These are phyloP conservation scores for Picea mariana DNA, from an alignment of 83 land plant species.

Conservation along the genomic window DNA sequence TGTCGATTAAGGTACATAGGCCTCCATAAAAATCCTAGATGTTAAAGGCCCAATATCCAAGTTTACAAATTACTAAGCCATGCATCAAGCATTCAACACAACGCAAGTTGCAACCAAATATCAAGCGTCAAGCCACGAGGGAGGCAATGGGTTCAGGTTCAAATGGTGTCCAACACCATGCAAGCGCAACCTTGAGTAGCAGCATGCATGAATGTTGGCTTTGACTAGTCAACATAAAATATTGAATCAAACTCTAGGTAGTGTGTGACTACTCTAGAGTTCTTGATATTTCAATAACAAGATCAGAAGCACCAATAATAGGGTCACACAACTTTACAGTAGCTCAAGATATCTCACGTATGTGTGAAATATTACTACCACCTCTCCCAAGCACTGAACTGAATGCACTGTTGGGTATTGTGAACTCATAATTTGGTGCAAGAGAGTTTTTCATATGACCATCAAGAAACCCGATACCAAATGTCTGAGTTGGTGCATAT, in stretches of 20 bases:
- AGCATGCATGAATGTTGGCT: too few species aligned
- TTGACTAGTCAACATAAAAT: too few species aligned
- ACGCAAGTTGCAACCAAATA: too few species aligned
- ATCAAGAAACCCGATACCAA: conserved; percentile 16
- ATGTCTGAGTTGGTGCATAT: neutral
- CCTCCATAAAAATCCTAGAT: too few species aligned
- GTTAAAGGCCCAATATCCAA: too few species aligned
- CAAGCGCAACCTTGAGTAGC: too few species aligned
- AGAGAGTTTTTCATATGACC: neutral
- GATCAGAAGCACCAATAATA: conserved; percentile 24
- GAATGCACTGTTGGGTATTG: conserved; percentile 58
- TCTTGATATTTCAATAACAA: conserved; percentile 31
- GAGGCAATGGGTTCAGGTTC: too few species aligned
- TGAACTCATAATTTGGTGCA: conserved; percentile 29
- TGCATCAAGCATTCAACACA: too few species aligned
- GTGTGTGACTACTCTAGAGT: conserved; percentile 26
- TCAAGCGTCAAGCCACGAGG: too few species aligned
- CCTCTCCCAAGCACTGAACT: conserved; percentile 68
- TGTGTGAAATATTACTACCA: conserved; percentile 53
- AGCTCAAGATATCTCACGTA: conserved; percentile 44
- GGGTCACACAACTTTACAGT: conserved; percentile 24
- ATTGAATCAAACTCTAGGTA: neutral
- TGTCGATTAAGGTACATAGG: too few species aligned
- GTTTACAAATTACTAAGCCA: too few species aligned
- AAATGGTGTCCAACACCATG: too few species aligned